Evolutionary conservation across 2,329 filamentous ascomycete genomes (phyloP).

Genomic region (Gaeumannomyces sp.): DNA sequence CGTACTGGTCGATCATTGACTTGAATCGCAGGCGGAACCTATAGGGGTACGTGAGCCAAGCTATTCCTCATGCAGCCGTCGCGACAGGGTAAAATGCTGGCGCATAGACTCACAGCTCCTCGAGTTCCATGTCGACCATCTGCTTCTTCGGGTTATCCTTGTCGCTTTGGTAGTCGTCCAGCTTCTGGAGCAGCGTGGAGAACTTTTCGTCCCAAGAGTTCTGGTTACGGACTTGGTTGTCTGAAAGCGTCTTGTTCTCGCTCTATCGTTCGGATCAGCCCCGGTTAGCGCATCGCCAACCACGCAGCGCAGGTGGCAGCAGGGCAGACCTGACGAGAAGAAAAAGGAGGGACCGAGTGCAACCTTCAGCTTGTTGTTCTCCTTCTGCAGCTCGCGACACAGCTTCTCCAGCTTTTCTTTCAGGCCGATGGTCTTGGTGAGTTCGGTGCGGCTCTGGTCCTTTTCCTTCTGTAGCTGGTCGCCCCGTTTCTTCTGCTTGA

Average conservation of each 20-base stretch:
- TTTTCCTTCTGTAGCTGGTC: conserved; percentile 96
- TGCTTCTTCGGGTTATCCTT: conserved; percentile 78
- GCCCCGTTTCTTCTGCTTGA: conserved; percentile 91
- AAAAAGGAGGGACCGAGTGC: background rate
- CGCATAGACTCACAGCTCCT: conserved; percentile 65
- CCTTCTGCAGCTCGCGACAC: conserved; percentile 86
- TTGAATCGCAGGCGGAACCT: conserved; percentile 86
- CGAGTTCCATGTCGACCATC: conserved; percentile 77
- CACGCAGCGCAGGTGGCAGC: background rate
- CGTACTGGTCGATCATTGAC: conserved; percentile 93
- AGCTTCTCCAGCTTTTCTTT: conserved; percentile 97
- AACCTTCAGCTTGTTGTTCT: conserved; percentile 98
- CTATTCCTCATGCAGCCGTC: conserved; percentile 16
- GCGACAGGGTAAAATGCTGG: conserved; percentile 29
- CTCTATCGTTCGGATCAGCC: conserved; percentile 44
- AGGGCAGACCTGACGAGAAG: conserved; percentile 1
- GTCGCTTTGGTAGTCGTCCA: conserved; percentile 82
- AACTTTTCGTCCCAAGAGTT: conserved; percentile 80
- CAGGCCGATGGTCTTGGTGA: conserved; percentile 82
- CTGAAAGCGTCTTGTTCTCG: conserved; percentile 88
- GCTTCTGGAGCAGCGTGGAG: conserved; percentile 70
- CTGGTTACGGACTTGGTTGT: conserved; percentile 76
- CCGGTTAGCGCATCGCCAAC: conserved; percentile 7
- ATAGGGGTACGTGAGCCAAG: conserved; percentile 3
- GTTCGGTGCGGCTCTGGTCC: conserved; percentile 78